Evolutionary conservation across 164 flowering plant species (phyloP), one percentile per base, ranked within the genome.

Genomic region (Protea cynaroides): DNA sequence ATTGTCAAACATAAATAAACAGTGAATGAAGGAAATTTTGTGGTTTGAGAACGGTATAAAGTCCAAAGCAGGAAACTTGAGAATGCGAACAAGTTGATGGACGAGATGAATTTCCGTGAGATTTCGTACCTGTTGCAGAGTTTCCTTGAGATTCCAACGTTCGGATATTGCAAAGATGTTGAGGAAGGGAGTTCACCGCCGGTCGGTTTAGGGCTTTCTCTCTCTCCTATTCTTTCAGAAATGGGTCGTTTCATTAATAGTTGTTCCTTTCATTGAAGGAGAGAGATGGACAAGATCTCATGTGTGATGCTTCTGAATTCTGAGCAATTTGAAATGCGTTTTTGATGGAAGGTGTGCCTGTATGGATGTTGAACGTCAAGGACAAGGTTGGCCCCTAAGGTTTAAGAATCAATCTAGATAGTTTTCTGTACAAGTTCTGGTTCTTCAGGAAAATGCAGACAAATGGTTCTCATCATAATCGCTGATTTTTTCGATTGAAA

Each of bases 321-420:
- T 52, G 25, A 65, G 50, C 54, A 61, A 58, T 65, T 62, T 65
- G 36, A 46, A 50, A 38, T 74, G 70, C 71, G 72, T 44, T 66
- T 58, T 63, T 11, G 24, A 59, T 38, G 17, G 37, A 50, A 29
- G 55, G 37, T 36, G 50, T n/a, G n/a, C n/a, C n/a, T n/a, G n/a
- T n/a, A n/a, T 23, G 56, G 59, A 62, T 51, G 34, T 61, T 69
- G 66, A 49, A 49, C 18, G 6, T 49, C 10, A 21, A 52, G n/a
- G 66, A 22, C 7, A 69, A 51, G 56, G 15, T 65, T 58, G 56
- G n/a, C 49, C 50, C 64, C 58, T 47, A 17, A 43, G 63, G 51
- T 15, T 15, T 29, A 14, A 25, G 51, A 23, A 10, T 43, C 40
- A 53, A 10, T 54, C 44, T 29, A 22, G 40, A 10, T 49, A 55